phyloP scores from a whole-genome alignment of 805 yeast species.

The Nakazawaea siamensis region DNA sequence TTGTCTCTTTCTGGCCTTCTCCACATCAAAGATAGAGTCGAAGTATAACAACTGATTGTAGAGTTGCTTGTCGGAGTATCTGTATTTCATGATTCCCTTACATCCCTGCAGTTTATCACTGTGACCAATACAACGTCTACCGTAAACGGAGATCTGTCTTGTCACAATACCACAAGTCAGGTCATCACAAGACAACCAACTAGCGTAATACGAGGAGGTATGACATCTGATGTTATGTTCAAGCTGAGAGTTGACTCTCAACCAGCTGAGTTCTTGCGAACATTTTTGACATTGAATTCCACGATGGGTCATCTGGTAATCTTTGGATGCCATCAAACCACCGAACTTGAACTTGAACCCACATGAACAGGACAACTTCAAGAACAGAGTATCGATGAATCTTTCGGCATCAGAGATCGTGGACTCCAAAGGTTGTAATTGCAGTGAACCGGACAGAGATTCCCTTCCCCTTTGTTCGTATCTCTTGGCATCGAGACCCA shows the following conservation, averaged over 20 bases:
- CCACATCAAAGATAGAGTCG: conserved; percentile 72
- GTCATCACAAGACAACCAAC: conserved; percentile 82
- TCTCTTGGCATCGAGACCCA: conserved; percentile 70
- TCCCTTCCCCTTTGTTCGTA: conserved; percentile 38
- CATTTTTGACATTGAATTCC: conserved; percentile 73
- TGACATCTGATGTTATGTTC: conserved; percentile 65
- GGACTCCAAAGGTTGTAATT: conserved; percentile 69
- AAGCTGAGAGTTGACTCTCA: conserved; percentile 61
- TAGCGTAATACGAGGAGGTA: conserved; percentile 75
- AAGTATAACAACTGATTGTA: conserved; percentile 83
- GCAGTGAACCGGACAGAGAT: conserved; percentile 23
- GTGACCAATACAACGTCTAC: conserved; percentile 70
- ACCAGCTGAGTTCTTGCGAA: conserved; percentile 35
- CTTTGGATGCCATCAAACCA: conserved; percentile 61
- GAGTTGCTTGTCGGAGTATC: conserved; percentile 68
- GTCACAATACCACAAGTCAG: conserved; percentile 71
- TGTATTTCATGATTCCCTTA: conserved; percentile 75
- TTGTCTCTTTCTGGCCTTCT: conserved; percentile 53
- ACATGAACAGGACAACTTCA: conserved; percentile 59
- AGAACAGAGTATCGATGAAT: conserved; percentile 53
- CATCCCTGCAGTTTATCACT: conserved; percentile 56
- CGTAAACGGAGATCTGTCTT: conserved; percentile 83
- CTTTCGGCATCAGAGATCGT: conserved; percentile 76
- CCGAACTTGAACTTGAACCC: conserved; percentile 54
- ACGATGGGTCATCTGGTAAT: conserved; percentile 50